Evolutionary conservation across 2,329 filamentous ascomycete species (phyloP).

Genomic region (Sclerotinia trifoliorum): DNA sequence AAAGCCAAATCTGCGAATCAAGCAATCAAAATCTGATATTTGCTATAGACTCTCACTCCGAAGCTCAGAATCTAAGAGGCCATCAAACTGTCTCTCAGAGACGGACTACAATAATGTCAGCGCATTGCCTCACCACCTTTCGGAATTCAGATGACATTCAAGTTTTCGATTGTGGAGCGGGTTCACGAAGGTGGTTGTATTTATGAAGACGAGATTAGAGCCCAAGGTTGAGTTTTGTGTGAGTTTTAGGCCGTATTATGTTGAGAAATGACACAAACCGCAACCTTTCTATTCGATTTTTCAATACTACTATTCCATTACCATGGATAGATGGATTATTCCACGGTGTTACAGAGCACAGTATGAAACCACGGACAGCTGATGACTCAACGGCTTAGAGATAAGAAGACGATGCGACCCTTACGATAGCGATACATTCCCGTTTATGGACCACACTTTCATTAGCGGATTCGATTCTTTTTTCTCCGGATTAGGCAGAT

Average conservation of each 20-base stretch:
- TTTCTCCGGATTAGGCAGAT: neutral
- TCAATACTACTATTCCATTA: neutral
- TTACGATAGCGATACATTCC: neutral
- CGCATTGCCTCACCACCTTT: constrained; percentile 57
- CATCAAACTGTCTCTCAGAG: constrained; percentile 52
- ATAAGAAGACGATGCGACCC: neutral
- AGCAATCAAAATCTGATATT: neutral
- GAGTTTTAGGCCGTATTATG: neutral
- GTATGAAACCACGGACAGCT: neutral
- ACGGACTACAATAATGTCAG: constrained; percentile 58
- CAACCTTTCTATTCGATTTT: neutral
- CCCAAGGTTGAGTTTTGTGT: constrained; percentile 27
- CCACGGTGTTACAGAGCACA: neutral
- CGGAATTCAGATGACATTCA: constrained; percentile 57
- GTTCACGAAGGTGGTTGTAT: constrained; percentile 52
- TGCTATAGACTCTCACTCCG: constrained; percentile 47
- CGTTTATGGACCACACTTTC: neutral
- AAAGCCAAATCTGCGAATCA: constrained; percentile 39
- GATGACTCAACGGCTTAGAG: neutral
- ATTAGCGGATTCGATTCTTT: neutral
- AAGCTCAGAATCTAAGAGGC: constrained; percentile 63
- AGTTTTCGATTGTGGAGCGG: constrained; percentile 54
- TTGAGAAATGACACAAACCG: neutral
- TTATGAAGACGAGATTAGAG: constrained; percentile 40
- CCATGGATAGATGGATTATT: neutral